Evolutionary conservation across 225 moss, liverwort and hornwort genomes (phyloP), one percentile per base, ranked within the genome.

Genomic region (Climacium dendroides): DNA sequence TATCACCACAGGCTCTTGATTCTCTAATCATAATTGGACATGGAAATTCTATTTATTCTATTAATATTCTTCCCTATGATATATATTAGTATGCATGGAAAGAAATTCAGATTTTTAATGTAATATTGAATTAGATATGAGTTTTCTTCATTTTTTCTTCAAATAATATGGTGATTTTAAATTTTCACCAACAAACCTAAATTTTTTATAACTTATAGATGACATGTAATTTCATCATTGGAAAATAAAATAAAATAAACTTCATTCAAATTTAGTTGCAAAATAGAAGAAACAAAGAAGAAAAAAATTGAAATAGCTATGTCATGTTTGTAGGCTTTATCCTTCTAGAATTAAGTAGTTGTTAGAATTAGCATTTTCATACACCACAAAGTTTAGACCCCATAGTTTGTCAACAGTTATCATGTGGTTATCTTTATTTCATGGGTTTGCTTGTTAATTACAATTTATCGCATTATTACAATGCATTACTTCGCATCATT

Each of bases 1-100:
- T 5, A 43, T 3, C 9, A 73, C 4, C 1, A 45, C 1, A 0
- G 0, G 6, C 0, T 15, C 0, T 29, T 73, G 7, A 1, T 50
- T 50, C 10, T 48, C 0, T 19, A 19, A 19, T 32, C 20, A 20
- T 19, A 19, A 25, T 24, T 41, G 3, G 14, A 25, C 1, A 64
- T 5, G 1, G 7, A 19, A 35, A 2, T 19, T 32, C 19, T 34
- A 2, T 32, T 13, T 39, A 37, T 11, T 39, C 5, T 7, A n/a
- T 39, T 18, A 29, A 19, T 5, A 30, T 73, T 19, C 20, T 50
- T 75, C 3, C 12, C 8, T 52, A 52, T 22, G 13, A 50, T 75
- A 20, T 13, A 7, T 0, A 13, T 2, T 0, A 6, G n/a, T n/a
- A n/a, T n/a, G n/a, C n/a, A 13, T 8, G 0, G 4, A 30, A 32